Percentiles rank a stretch among this genome's conserved stretches.
Evolutionary conservation across 495 filamentous ascomycete species (phyloP).

Genomic region (Tuber brumale): DNA sequence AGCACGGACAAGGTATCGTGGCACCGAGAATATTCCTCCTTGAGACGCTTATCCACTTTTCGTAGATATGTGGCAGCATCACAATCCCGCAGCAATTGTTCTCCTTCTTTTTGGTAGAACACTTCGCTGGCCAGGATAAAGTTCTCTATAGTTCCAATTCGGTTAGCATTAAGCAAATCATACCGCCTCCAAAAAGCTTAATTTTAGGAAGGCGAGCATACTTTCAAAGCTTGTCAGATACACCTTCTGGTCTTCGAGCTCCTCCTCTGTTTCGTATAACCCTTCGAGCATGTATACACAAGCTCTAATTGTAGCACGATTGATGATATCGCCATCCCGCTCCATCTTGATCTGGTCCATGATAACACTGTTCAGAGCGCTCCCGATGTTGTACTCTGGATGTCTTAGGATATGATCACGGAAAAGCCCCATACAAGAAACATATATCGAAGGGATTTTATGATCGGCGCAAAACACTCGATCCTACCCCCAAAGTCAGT

Average conservation of each 20-base stretch:
- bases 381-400: slow-evolving; percentile 52
- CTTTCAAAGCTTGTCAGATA: slow-evolving; percentile 81
- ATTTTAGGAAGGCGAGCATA: not conserved
- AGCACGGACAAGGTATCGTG: slow-evolving; percentile 64
- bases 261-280: slow-evolving; percentile 72
- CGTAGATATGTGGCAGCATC: slow-evolving; percentile 79
- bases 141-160: slow-evolving; percentile 36
- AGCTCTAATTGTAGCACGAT: slow-evolving; percentile 71
- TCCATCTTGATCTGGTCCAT: slow-evolving; percentile 91
- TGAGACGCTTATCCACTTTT: slow-evolving; percentile 63
- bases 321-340: slow-evolving; percentile 80
- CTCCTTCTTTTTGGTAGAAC: slow-evolving; percentile 74
- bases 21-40: slow-evolving; percentile 76
- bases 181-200: not conserved
- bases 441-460: slow-evolving; percentile 70
- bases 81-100: slow-evolving; percentile 62
- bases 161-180: not conserved
- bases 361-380: slow-evolving; percentile 70
- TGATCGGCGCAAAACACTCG: slow-evolving; percentile 68
- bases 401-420: slow-evolving; percentile 70
- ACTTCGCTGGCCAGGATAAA: slow-evolving; percentile 62
- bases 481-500: slow-evolving; percentile 47
- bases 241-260: slow-evolving; percentile 67
- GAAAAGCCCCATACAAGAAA: slow-evolving; percentile 76
- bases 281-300: slow-evolving; percentile 87